A percentile compares a stretch with the other conserved stretches of the same genome.
Evolutionary conservation across 2,329 filamentous ascomycete genomes (phyloP).

Genomic region (Zalaria obscura): DNA sequence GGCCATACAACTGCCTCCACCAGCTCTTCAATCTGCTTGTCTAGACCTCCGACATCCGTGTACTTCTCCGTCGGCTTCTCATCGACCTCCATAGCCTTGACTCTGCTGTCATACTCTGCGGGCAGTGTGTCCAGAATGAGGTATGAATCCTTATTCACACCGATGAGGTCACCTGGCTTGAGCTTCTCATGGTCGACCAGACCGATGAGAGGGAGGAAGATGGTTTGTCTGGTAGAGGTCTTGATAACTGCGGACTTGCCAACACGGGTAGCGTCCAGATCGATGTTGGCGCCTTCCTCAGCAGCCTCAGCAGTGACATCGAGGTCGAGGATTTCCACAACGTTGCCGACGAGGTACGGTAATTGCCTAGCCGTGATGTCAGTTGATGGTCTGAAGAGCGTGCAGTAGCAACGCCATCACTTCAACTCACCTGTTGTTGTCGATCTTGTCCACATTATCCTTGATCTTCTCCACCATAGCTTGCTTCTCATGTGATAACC

Average conservation of each 20-base stretch:
- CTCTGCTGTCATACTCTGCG: conserved; percentile 94
- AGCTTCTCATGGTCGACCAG: conserved; percentile 90
- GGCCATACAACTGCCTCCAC: conserved; percentile 98
- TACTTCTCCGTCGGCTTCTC: conserved; percentile 99
- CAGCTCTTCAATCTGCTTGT: conserved; percentile 98
- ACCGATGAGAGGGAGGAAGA: conserved; percentile 93
- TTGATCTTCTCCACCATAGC: conserved; percentile 98
- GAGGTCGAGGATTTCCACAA: conserved; percentile 91
- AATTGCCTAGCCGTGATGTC: conserved; percentile 53
- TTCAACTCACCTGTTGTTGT: conserved; percentile 73
- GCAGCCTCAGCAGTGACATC: conserved; percentile 92
- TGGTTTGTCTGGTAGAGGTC: conserved; percentile 94
- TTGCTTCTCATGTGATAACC: conserved; percentile 86
- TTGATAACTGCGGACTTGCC: conserved; percentile 99
- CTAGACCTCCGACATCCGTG: conserved; percentile 88
- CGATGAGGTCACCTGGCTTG: conserved; percentile 91
- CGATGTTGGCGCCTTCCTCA: conserved; percentile 97
- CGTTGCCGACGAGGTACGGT: conserved; percentile 95
- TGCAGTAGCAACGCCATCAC: not conserved
- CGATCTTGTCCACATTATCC: conserved; percentile 97
- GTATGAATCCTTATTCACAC: conserved; percentile 98
- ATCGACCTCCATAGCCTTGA: conserved; percentile 99
- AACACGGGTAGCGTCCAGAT: conserved; percentile 88
- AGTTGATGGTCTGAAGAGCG: not conserved
- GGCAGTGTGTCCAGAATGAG: conserved; percentile 91